Conservation (phyloP, 1,284 basidiomycete genomes). For the Phenoliferia sp. region DNA sequence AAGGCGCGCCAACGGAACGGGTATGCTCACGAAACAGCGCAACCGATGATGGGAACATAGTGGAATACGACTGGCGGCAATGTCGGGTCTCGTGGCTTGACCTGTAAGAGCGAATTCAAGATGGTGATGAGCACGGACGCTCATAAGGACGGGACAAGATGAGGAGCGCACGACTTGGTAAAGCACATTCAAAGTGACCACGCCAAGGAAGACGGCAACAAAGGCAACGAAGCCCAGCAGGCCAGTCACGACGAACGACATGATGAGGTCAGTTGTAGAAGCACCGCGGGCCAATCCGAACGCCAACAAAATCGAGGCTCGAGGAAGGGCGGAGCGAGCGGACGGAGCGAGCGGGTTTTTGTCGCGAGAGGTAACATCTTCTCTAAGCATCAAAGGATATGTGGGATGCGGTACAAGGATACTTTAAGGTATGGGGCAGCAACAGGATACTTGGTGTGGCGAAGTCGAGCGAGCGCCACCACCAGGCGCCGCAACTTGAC, state of each 20-base stretch:
- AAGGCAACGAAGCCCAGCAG: background rate
- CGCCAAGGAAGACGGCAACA: conserved; percentile 1
- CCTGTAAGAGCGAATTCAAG: conserved; percentile 41
- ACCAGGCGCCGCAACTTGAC: too few species aligned
- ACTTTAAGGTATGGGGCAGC: too few species aligned
- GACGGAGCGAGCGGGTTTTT: background rate
- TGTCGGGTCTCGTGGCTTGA: conserved; percentile 55
- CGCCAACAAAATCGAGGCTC: too few species aligned
- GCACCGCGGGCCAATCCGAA: background rate
- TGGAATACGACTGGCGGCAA: conserved; percentile 72
- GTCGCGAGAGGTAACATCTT: too few species aligned
- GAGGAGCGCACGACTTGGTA: conserved; percentile 52
- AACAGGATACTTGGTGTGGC: too few species aligned
- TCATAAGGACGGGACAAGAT: background rate
- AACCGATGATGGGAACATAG: conserved; percentile 69
- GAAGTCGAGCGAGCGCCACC: too few species aligned
- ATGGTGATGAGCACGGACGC: too few species aligned
- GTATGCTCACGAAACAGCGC: conserved; percentile 56
- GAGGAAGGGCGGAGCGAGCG: too few species aligned
- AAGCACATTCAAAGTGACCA: conserved; percentile 56
- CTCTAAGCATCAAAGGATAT: background rate
- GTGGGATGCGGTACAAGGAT: background rate
- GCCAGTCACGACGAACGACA: background rate
- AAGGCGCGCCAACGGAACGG: too few species aligned
- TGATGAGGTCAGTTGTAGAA: background rate